These are phyloP conservation scores for Penicillium fuscoglaucum DNA, from an alignment of 2,329 filamentous ascomycete species.

Conservation along the genomic window DNA sequence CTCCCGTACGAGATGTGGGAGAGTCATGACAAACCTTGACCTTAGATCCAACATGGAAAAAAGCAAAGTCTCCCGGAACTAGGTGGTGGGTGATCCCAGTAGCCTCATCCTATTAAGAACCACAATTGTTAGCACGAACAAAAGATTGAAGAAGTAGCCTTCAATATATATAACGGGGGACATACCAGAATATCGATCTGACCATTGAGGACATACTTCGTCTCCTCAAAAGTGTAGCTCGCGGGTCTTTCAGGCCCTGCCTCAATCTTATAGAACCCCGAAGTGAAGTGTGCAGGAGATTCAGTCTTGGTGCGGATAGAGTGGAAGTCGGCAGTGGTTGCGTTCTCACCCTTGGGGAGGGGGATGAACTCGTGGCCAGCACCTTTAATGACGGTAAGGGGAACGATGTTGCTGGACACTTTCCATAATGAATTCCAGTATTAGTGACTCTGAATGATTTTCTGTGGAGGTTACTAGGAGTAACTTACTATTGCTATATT, in stretches of 20 bases:
- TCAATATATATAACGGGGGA: neutral
- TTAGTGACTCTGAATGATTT: neutral
- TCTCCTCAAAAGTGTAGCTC: constrained; percentile 27
- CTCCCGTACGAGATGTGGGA: too few species aligned
- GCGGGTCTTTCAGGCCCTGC: constrained; percentile 24
- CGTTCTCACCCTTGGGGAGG: constrained; percentile 25
- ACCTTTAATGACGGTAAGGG: constrained; percentile 27
- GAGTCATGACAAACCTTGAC: constrained; percentile 18
- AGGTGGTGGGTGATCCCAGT: constrained; percentile 20
- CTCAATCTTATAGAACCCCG: constrained; percentile 29
- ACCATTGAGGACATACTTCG: constrained; percentile 28
- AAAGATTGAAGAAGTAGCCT: too few species aligned
- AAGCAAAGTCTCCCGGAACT: constrained; percentile 20
- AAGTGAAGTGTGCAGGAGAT: constrained; percentile 25
- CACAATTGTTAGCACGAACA: neutral
- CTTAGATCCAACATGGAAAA: constrained; percentile 22
- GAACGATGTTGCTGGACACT: constrained; percentile 25
- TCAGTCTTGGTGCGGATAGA: constrained; percentile 26
- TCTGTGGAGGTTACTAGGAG: neutral
- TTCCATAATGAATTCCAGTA: neutral
- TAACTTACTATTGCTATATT: constrained; percentile 4
- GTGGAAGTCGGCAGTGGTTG: constrained; percentile 29
- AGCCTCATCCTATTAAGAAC: constrained; percentile 16
- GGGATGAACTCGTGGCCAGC: constrained; percentile 29
- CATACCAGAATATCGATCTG: constrained; percentile 29